These are phyloP conservation scores for Neovahlkampfia damariscottae DNA, from an alignment of 78 protist genomes.

Conservation along the genomic window DNA sequence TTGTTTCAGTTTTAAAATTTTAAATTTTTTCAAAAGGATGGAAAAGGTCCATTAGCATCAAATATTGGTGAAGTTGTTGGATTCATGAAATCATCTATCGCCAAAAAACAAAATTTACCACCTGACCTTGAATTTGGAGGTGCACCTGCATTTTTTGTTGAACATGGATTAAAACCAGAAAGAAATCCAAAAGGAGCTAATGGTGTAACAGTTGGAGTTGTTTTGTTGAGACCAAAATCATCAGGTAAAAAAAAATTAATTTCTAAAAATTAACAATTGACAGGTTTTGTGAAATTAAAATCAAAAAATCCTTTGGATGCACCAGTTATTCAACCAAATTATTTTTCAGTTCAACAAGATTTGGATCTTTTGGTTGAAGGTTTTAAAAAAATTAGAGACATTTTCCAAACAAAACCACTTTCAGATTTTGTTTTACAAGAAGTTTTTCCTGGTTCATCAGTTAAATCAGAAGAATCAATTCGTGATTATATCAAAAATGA, in stretches of 20 bases:
- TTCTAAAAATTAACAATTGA: no score
- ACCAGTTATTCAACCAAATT: slow-evolving; percentile 36
- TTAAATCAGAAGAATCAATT: background rate
- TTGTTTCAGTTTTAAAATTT: no score
- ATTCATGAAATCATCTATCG: background rate
- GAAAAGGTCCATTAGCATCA: background rate
- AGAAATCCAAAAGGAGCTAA: background rate
- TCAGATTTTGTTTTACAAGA: background rate
- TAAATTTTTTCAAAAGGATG: no score
- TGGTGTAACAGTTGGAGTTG: background rate
- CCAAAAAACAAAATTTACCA: background rate
- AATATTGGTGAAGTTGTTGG: background rate
- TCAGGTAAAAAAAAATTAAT: background rate
- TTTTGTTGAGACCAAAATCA: background rate
- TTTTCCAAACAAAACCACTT: background rate
- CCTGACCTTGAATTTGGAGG: background rate
- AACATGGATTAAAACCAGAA: background rate
- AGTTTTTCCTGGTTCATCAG: background rate
- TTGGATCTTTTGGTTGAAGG: background rate
- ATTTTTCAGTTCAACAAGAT: slow-evolving; percentile 7
- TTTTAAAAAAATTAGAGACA: background rate
- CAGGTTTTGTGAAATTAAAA: no score
- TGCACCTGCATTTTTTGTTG: background rate
- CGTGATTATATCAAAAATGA: background rate
- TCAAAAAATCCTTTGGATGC: background rate